Evolutionary conservation across 176 grass and related monocot species (phyloP).

Genomic region (Miscanthus lutarioriparius): DNA sequence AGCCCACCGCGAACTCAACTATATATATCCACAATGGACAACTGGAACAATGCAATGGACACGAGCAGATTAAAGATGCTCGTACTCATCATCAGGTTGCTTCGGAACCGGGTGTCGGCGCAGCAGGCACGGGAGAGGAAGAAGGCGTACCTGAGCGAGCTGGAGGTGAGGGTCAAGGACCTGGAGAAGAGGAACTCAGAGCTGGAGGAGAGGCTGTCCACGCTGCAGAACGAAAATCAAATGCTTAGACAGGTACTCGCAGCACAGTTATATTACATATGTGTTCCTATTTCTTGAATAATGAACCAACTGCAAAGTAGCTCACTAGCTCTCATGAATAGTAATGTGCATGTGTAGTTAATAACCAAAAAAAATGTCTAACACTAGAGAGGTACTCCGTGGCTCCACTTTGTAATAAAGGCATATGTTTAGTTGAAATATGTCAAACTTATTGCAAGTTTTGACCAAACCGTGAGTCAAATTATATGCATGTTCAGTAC

Average conservation of each 20-base stretch:
- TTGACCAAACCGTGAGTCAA: not conserved
- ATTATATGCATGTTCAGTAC: not conserved
- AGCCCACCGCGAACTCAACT: no score
- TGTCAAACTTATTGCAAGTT: not conserved
- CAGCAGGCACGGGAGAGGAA: slow-evolving; percentile 87
- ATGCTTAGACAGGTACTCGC: slow-evolving; percentile 71
- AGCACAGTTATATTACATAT: not conserved
- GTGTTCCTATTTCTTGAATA: not conserved
- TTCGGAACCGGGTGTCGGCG: slow-evolving; percentile 80
- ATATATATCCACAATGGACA: not conserved
- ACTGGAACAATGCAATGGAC: no score
- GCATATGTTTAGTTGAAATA: not conserved
- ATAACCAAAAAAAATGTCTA: no score
- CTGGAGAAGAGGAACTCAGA: slow-evolving; percentile 75
- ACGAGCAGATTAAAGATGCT: not conserved
- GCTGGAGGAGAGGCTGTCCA: slow-evolving; percentile 73
- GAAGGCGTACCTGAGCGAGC: slow-evolving; percentile 68
- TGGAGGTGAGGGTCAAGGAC: slow-evolving; percentile 68
- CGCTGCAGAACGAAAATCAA: slow-evolving; percentile 86
- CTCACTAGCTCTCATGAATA: not conserved
- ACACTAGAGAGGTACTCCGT: not conserved
- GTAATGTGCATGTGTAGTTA: no score
- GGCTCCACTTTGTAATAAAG: not conserved
- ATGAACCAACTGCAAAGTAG: not conserved
- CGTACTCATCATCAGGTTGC: slow-evolving; percentile 35